Percentiles rank a stretch among this genome's conserved stretches.
phyloP scores from a whole-genome alignment of 1,284 basidiomycete species.

The Leccinum huronense region DNA sequence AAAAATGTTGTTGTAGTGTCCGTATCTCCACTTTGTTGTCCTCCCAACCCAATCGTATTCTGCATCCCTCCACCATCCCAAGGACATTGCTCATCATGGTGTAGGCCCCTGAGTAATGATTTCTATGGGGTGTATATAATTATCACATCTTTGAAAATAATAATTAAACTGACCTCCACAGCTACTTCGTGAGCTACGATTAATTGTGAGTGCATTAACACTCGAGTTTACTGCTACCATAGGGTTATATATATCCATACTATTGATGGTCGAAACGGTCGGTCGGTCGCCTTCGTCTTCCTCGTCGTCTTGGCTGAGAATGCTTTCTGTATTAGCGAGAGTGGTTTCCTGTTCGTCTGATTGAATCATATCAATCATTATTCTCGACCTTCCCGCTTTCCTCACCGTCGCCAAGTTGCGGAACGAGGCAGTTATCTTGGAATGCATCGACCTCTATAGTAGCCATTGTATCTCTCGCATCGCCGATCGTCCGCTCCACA shows the following conservation, averaged over 20 bases:
- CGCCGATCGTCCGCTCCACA: slow-evolving; percentile 5
- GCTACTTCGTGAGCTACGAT: no score
- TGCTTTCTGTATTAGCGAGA: slow-evolving; percentile 10
- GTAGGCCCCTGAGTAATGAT: no score
- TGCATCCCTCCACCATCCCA: no score
- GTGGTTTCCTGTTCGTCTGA: neutral
- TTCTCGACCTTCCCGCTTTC: neutral
- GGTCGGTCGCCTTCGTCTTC: neutral
- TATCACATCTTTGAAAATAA: no score
- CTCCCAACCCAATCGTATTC: no score
- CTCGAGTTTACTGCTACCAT: slow-evolving; percentile 13
- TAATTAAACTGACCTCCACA: no score
- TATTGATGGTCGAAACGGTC: neutral
- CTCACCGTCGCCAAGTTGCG: neutral
- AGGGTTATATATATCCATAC: neutral
- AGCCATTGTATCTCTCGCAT: slow-evolving; percentile 8
- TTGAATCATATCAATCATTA: neutral
- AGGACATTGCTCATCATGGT: no score
- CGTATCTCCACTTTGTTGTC: no score
- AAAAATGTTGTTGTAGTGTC: no score
- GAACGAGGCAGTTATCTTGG: neutral
- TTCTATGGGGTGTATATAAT: no score
- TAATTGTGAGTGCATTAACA: neutral
- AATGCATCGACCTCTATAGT: neutral
- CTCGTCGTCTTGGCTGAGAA: slow-evolving; percentile 7